Percentiles rank a stretch among this genome's conserved stretches.
Conservation (phyloP, 495 filamentous ascomycete species). For the Aspergillus ellipticus region DNA sequence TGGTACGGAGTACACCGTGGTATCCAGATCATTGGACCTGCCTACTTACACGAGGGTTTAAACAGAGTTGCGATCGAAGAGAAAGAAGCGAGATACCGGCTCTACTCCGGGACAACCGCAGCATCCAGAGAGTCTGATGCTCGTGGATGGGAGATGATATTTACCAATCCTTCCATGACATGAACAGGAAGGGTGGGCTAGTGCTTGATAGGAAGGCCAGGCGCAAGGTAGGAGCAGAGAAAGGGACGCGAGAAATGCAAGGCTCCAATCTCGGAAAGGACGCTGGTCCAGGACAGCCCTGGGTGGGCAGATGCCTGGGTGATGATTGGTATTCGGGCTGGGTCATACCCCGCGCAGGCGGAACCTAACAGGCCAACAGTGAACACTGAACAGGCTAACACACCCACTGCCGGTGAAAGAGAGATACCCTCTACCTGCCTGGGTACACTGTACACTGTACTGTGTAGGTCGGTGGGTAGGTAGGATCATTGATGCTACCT, state of each 20-base stretch:
- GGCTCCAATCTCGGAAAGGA: constrained; percentile 34
- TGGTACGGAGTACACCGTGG: neutral
- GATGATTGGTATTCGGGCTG: constrained; percentile 29
- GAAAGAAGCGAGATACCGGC: neutral
- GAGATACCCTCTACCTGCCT: neutral
- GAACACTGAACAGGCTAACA: neutral
- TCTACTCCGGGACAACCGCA: neutral
- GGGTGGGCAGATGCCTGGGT: constrained; percentile 2
- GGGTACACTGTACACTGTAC: no score
- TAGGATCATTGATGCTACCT: no score
- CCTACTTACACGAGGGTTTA: neutral
- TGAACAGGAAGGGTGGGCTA: constrained; percentile 11
- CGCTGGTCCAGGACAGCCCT: constrained; percentile 14
- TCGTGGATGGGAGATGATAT: neutral
- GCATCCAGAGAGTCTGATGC: no score
- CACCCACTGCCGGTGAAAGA: constrained; percentile 18
- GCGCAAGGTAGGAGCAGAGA: constrained; percentile 15
- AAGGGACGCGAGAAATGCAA: constrained; percentile 26
- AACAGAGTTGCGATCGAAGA: neutral
- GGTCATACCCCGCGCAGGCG: constrained; percentile 35
- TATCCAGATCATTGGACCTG: no score
- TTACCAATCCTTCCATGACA: neutral
- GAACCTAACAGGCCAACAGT: constrained; percentile 11
- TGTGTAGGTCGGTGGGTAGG: no score
- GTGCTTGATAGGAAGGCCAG: constrained; percentile 19